Evolutionary conservation across 352 stramenopile species (phyloP).

Genomic region (Pythium apleroticum): DNA sequence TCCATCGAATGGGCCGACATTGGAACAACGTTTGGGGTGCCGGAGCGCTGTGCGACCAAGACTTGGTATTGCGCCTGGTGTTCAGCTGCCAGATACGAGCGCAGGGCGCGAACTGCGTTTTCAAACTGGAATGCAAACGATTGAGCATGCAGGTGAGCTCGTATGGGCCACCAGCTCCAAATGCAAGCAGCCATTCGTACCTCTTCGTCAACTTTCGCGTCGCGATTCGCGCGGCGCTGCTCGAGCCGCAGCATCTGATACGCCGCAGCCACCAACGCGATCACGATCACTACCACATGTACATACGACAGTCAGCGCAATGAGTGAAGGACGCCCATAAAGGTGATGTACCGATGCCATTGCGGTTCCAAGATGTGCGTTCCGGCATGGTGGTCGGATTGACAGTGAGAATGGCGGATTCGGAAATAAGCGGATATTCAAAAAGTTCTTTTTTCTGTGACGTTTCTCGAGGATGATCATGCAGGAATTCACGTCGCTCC

Average conservation of each 20-base stretch:
- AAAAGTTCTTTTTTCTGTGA: slow-evolving; percentile 1
- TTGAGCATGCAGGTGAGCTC: neutral
- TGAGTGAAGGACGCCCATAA: too few relatives aligned
- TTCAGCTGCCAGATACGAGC: slow-evolving; percentile 36
- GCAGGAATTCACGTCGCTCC: neutral
- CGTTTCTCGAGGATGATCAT: neutral
- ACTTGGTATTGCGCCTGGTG: slow-evolving; percentile 43
- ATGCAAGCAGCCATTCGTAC: slow-evolving; percentile 17
- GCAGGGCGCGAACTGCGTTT: slow-evolving; percentile 38
- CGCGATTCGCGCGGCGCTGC: slow-evolving; percentile 34
- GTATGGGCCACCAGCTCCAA: too few relatives aligned
- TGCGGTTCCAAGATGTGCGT: slow-evolving; percentile 6
- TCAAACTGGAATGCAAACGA: slow-evolving; percentile 47
- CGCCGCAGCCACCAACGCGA: slow-evolving; percentile 56
- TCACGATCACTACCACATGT: slow-evolving; percentile 43
- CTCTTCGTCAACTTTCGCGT: slow-evolving; percentile 38
- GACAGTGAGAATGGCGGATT: neutral
- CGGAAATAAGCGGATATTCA: slow-evolving; percentile 17
- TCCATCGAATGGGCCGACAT: slow-evolving; percentile 10
- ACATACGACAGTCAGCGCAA: too few relatives aligned
- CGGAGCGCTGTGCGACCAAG: slow-evolving; percentile 23
- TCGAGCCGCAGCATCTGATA: slow-evolving; percentile 65
- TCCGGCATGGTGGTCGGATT: slow-evolving; percentile 3
- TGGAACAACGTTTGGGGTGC: neutral
- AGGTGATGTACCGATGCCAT: slow-evolving; percentile 18